These are phyloP conservation scores for Ilyonectria sp. DNA, from an alignment of 2,329 filamentous ascomycete species.

Conservation along the genomic window DNA sequence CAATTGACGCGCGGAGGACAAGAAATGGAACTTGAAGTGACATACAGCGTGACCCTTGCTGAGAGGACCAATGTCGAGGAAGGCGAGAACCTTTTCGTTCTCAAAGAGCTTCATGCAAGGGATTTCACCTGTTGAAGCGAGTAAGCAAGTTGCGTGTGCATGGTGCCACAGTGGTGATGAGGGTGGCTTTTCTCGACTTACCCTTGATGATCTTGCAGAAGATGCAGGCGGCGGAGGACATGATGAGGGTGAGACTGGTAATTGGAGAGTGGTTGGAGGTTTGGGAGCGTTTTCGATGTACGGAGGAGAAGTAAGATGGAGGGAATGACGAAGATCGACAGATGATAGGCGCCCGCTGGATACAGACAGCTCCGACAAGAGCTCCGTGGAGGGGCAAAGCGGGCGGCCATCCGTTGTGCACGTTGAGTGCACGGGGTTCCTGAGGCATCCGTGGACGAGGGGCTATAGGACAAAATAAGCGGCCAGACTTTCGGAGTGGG, in stretches of 20 bases:
- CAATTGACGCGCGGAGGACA: background rate
- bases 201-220: conserved; percentile 99
- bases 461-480: conserved; percentile 43
- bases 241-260: background rate
- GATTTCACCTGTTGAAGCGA: conserved; percentile 80
- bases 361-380: background rate
- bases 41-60: conserved; percentile 90
- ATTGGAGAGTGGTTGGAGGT: background rate
- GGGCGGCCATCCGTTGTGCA: background rate
- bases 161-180: conserved; percentile 13
- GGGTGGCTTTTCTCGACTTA: conserved; percentile 46
- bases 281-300: background rate
- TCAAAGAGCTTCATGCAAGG: conserved; percentile 97
- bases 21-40: conserved; percentile 27
- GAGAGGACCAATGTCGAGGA: conserved; percentile 95
- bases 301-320: background rate
- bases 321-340: background rate
- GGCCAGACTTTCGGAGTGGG: conserved; percentile 68
- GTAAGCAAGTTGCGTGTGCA: conserved; percentile 27
- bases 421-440: background rate
- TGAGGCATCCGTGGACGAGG: fast-evolving
- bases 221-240: conserved; percentile 73
- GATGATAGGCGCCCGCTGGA: background rate
- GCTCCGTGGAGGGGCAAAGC: background rate
- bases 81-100: conserved; percentile 92